Evolutionary conservation across 2,329 filamentous ascomycete species (phyloP), one percentile per base, ranked within the genome.

Genomic region (Cordyceps militaris): DNA sequence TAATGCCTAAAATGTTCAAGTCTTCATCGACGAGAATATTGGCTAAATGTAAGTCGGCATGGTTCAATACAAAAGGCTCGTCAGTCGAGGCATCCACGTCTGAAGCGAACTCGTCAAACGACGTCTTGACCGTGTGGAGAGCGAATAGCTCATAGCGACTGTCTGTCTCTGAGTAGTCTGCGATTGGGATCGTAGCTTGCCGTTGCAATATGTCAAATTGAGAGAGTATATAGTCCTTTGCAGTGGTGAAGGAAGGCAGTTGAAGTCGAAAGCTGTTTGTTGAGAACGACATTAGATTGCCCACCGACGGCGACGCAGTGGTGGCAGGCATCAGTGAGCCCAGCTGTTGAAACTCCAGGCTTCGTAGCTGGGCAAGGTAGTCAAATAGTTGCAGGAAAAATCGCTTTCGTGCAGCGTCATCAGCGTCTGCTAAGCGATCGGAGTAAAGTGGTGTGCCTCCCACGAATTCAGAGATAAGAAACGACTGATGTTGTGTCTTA

Each of bases 311-410:
- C 11, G 11, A 36, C 6, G n/a, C 8, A 46, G 61, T 26, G 8
- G 61, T 59, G 57, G 64, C 57, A 32, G 62, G 63, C 61, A 65
- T 62, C 28, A 69, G 43, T 14, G 66, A 68, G 36, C 67, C 66
- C 14, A 62, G 60, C 1, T 21, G 32, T 10, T 59, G 50, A 44
- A 69, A 68, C 54, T 63, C 61, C 3, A 65, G 63, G 24, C 50
- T 47, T n/a, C 63, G 57, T 11, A 68, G 62, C 53, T 69, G 52
- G 3, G 61, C 58, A 7, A 68, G 56, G 28, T 67, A 61, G 54
- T 66, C 65, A 16, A 68, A 62, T 8, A 68, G 56, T 47, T 67
- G 59, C 43, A 46, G 63, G 59, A 62, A 67, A 50, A 69, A 48
- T 3, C 7, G 8, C 28, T 7, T 32, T 19, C 46, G 46, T 19